Evolutionary conservation across 257 asterid species (phyloP), one percentile per base, ranked within the genome.

Genomic region (Haberlea rhodopensis): DNA sequence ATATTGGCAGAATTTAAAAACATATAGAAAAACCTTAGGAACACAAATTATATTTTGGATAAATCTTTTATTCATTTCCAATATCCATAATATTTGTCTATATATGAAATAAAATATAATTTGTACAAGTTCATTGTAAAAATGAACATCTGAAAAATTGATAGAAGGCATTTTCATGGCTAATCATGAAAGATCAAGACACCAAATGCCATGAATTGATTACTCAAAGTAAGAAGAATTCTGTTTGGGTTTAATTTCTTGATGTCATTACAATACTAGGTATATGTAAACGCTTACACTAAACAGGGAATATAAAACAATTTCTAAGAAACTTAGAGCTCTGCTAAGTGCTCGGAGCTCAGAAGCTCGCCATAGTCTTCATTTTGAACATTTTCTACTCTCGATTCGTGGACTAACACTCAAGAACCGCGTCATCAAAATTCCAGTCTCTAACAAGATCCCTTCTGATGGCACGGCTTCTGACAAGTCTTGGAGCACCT

Each of bases 361-460:
- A n/a, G 24, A 53, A 56, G 45, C 52, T 59, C 8, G 21, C 60
- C 70, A 34, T 28, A 23, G 55, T 21, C 65, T 49, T 49, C 48
- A 24, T 9, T 23, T 31, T 52, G 57, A 51, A 29, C 60, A 60
- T 73, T 51, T 55, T 34, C 22, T 20, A 25, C 5, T 25, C 77
- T 43, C 16, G 34, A 45, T 54, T 31, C 65, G 27, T 25, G 53
- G 62, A 63, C 78, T 84, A 85, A 60, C 75, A 87, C 75, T 84
- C 95, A 82, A 82, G 65, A 8, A 29, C 77, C 26, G 56, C 75
- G 66, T 80, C 95, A 5, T 85, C 96, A 27, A 90, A 88, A 62
- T 85, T 87, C 97, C 96, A 90, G 85, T 87, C 96, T 65, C 92
- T 87, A 60, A 87, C 95, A 16, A 87, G 77, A 76, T 90, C 97